Percentiles rank a stretch among this genome's conserved stretches.
phyloP scores from a whole-genome alignment of 352 stramenopile species.

The Aphanomyces cochlioides region DNA sequence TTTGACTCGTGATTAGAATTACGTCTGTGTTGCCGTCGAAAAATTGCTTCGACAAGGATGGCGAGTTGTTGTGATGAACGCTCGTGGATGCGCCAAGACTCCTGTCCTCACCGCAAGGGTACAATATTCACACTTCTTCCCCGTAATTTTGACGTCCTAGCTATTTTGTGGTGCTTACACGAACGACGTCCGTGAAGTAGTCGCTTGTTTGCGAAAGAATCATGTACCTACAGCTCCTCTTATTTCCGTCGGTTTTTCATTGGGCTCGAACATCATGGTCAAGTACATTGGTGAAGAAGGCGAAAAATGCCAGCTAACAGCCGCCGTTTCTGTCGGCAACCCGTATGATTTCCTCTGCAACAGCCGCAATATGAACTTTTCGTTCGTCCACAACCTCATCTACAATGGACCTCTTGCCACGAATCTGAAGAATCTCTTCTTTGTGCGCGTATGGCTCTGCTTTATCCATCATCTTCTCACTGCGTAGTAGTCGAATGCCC shows the following conservation, averaged over 20 bases:
- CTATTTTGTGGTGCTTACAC: constrained; percentile 74
- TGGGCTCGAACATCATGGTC: constrained; percentile 69
- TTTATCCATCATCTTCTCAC: constrained; percentile 3
- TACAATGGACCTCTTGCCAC: constrained; percentile 51
- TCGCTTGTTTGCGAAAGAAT: constrained; percentile 36
- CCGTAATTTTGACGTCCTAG: constrained; percentile 19
- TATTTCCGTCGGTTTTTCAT: constrained; percentile 59
- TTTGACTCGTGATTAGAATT: constrained; percentile 34
- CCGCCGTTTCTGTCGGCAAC: constrained; percentile 61
- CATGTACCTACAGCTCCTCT: constrained; percentile 42
- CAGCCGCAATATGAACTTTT: constrained; percentile 41
- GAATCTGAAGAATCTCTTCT: constrained; percentile 56
- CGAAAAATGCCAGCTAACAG: constrained; percentile 37
- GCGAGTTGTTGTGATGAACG: constrained; percentile 74
- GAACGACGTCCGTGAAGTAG: constrained; percentile 53
- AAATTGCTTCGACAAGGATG: constrained; percentile 42
- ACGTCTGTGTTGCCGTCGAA: constrained; percentile 53
- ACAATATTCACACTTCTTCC: constrained; percentile 8
- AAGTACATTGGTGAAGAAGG: constrained; percentile 71
- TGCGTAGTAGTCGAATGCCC: constrained; percentile 45
- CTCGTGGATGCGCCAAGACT: constrained; percentile 60
- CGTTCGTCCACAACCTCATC: constrained; percentile 51
- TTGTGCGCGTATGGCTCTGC: constrained; percentile 32
- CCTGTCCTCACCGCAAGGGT: constrained; percentile 47
- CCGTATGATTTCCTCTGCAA: constrained; percentile 59